Base-by-base conservation (phyloP, 768 basidiomycete genomes). In the Chalciporus sphaerocephalus region DNA sequence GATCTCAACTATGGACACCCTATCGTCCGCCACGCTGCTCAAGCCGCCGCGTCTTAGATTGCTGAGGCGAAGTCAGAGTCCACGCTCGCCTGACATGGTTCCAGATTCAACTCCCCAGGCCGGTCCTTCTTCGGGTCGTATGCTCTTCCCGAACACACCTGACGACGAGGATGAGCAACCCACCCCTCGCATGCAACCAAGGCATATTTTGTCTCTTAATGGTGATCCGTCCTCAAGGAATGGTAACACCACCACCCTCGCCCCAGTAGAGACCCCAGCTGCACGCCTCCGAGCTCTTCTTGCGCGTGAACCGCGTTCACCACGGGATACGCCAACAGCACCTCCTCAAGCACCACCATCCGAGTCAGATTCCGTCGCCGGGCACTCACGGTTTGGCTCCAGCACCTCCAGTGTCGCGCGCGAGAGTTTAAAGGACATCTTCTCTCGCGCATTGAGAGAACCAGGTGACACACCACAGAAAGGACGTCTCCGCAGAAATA, bases 401-500 rank as follows among this genome's bases (percentile, higher is more conserved):
- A 58, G 55, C 11, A 59, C 66, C 7, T 73, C 74, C 22, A 81
- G 77, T 44, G 55, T 75, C 40, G 75, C 78, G 15, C 76, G 75
- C 38, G 76, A 79, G 52, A 82, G 73, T 58, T 58, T 88, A 37
- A 83, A 73, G 58, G 74, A 79, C 46, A 69, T 89, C 23, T 86
- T 89, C 58, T 77, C 78, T n/a, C 74, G 73, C 44, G 83, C 81
- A 2, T 67, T 80, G 38, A 78, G 80, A 30, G 80, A 83, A 17
- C 74, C 83, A 1, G 82, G 78, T 3, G 74, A 77, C 52, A 85
- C 83, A 5, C 82, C 86, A 2, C 73, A 74, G 58, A 87, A 81
- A 60, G 55, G 54, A 13, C 58, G 69, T 51, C 60, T 44, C n/a
- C 67, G 80, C 43, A 67, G 80, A 59, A 82, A 78, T 53, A 85